Evolutionary conservation across 2,329 filamentous ascomycete genomes (phyloP).

Genomic region (Stachybotrys chlorohalonatus): DNA sequence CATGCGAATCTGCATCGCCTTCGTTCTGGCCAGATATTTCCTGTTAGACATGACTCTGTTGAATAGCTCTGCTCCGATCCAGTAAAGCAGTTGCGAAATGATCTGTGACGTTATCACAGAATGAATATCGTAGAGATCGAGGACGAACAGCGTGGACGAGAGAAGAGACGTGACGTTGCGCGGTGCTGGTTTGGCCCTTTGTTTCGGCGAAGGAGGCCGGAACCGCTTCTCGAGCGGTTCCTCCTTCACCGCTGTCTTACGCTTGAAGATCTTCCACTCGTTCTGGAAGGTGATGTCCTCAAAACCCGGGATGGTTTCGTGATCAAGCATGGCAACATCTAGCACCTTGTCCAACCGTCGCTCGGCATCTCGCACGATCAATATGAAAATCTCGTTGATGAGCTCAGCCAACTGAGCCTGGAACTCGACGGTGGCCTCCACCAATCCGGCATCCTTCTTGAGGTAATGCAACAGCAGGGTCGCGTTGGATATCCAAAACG

Average conservation of each 20-base stretch:
- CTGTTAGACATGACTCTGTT: conserved; percentile 96
- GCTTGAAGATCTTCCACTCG: conserved; percentile 95
- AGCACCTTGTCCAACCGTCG: conserved; percentile 92
- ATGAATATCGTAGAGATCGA: conserved; percentile 98
- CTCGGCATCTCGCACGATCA: conserved; percentile 94
- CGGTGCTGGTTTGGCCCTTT: conserved; percentile 82
- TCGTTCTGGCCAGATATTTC: conserved; percentile 89
- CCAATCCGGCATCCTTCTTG: conserved; percentile 81
- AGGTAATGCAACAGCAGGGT: conserved; percentile 93
- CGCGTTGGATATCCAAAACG: conserved; percentile 98
- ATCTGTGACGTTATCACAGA: conserved; percentile 93
- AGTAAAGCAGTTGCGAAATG: conserved; percentile 86
- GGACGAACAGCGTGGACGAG: conserved; percentile 90
- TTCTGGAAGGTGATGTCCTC: conserved; percentile 96
- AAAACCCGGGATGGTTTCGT: conserved; percentile 95
- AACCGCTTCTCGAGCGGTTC: conserved; percentile 87
- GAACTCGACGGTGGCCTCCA: conserved; percentile 76
- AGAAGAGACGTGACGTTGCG: conserved; percentile 92
- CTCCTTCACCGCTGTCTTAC: conserved; percentile 81
- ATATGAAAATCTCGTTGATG: conserved; percentile 95
- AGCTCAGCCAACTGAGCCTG: conserved; percentile 89
- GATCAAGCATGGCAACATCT: conserved; percentile 88
- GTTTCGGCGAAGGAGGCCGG: conserved; percentile 86
- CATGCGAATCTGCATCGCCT: conserved; percentile 99
- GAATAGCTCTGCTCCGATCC: conserved; percentile 92